Evolutionary conservation across 2,329 filamentous ascomycete species (phyloP).

Genomic region (Ophiostoma novo-ulmi): DNA sequence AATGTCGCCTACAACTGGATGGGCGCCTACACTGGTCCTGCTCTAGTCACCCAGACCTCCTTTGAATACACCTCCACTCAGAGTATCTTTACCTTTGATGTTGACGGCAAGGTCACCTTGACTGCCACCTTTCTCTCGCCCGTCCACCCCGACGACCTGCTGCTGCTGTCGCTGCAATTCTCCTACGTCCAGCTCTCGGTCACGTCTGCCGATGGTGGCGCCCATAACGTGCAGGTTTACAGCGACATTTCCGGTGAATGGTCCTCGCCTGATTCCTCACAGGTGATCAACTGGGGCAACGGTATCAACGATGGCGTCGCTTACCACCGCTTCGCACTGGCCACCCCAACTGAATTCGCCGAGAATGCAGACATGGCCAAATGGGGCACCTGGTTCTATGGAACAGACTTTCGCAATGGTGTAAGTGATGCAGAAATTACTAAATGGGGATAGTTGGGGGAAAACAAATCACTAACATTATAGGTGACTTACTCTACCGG

Average conservation of each 20-base stretch:
- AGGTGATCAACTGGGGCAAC: conserved; percentile 59
- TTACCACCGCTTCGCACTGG: conserved; percentile 60
- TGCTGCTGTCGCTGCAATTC: conserved; percentile 63
- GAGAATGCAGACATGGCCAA: conserved; percentile 67
- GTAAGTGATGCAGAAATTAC: conserved; percentile 32
- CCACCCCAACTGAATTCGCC: conserved; percentile 58
- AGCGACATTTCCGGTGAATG: conserved; percentile 71
- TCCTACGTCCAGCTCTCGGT: conserved; percentile 65
- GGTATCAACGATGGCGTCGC: conserved; percentile 46
- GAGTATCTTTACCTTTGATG: conserved; percentile 64
- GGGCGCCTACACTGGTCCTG: conserved; percentile 49
- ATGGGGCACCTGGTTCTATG: conserved; percentile 78
- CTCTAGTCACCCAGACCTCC: conserved; percentile 54
- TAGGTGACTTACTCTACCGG: conserved; percentile 67
- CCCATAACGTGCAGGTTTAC: conserved; percentile 65
- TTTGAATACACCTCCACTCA: conserved; percentile 68
- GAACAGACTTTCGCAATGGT: conserved; percentile 52
- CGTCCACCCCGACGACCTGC: conserved; percentile 60
- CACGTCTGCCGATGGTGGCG: conserved; percentile 54
- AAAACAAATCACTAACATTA: background rate
- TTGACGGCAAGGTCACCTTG: conserved; percentile 56
- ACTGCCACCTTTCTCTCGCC: conserved; percentile 67
- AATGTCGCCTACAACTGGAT: conserved; percentile 61
- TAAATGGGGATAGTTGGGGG: background rate
- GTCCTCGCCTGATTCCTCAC: conserved; percentile 56